These are phyloP conservation scores for Monilinia fructicola DNA, from an alignment of 2,329 filamentous ascomycete genomes.

Conservation along the genomic window DNA sequence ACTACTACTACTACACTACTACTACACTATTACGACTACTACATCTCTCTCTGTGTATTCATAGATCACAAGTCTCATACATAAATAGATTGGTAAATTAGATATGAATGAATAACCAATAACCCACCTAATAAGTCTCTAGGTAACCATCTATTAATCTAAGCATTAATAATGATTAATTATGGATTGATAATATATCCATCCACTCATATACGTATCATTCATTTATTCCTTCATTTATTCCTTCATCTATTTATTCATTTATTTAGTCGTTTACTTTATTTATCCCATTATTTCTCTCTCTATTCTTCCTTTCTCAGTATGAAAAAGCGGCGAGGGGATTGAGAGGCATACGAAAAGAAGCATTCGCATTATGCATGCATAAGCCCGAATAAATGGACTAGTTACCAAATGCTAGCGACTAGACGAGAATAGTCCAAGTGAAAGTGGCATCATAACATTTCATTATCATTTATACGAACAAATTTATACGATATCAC, in stretches of 20 bases:
- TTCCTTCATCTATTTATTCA: neutral
- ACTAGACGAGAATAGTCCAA: neutral
- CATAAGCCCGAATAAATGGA: constrained; percentile 34
- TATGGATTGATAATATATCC: too few relatives aligned
- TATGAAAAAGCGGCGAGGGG: constrained; percentile 16
- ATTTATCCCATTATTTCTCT: constrained; percentile 3
- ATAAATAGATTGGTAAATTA: too few relatives aligned
- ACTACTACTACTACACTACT: too few relatives aligned
- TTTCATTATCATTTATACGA: constrained; percentile 19
- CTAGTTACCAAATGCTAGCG: neutral
- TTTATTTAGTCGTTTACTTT: too few relatives aligned
- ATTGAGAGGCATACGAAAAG: neutral
- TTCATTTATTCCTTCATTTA: neutral
- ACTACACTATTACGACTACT: too few relatives aligned
- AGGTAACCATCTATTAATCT: too few relatives aligned
- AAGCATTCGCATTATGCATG: constrained; percentile 29
- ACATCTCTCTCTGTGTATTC: too few relatives aligned
- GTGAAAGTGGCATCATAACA: constrained; percentile 14
- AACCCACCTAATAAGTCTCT: too few relatives aligned
- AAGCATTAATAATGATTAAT: too few relatives aligned
- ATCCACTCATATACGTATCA: too few relatives aligned
- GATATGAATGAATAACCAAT: too few relatives aligned
- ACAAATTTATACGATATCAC: constrained; percentile 16
- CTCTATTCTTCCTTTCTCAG: neutral
- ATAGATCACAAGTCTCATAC: too few relatives aligned